Evolutionary conservation across 176 grass and related monocot species (phyloP).

Genomic region (bread wheat (Triticum aestivum)): DNA sequence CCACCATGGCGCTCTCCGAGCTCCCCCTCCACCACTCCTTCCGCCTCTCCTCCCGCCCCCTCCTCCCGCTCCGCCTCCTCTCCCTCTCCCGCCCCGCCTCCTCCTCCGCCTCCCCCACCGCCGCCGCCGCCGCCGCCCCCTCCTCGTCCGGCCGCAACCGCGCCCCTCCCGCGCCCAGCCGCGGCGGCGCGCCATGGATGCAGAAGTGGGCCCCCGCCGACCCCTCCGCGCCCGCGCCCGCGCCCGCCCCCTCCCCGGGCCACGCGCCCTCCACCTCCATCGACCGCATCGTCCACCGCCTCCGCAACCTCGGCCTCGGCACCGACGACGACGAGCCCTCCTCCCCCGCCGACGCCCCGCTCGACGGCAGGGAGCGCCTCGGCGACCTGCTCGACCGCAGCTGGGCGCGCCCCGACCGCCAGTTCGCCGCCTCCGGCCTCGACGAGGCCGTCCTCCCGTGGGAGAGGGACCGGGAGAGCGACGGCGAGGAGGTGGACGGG

Average conservation of each 20-base stretch:
- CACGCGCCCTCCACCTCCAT: constrained; percentile 51
- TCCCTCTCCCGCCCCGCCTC: constrained; percentile 37
- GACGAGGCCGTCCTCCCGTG: constrained; percentile 65
- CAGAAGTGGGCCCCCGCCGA: constrained; percentile 61
- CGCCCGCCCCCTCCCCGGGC: constrained; percentile 11
- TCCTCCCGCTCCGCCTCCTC: constrained; percentile 30
- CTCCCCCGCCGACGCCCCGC: constrained; percentile 9
- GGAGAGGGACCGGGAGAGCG: constrained; percentile 54
- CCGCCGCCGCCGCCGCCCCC: constrained; percentile 18
- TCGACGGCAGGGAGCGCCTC: constrained; percentile 62
- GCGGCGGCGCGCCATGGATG: constrained; percentile 56
- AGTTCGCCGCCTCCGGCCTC: constrained; percentile 14
- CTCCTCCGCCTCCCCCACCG: constrained; percentile 2
- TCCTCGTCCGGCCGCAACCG: constrained; percentile 35
- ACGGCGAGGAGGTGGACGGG: constrained; percentile 29
- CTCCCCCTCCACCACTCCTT: constrained; percentile 67
- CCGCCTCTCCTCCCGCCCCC: constrained; percentile 47
- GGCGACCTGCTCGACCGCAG: constrained; percentile 77
- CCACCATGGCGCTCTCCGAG: constrained; percentile 69
- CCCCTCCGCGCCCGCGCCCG: constrained; percentile 1
- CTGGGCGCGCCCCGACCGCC: constrained; percentile 76
- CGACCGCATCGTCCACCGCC: constrained; percentile 88
- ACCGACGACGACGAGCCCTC: constrained; percentile 62
- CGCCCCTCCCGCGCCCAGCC: constrained; percentile 21
- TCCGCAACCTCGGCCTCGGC: constrained; percentile 76